Evolutionary conservation across 805 yeast genomes (phyloP).

Genomic region (Yarrowia porcina): DNA sequence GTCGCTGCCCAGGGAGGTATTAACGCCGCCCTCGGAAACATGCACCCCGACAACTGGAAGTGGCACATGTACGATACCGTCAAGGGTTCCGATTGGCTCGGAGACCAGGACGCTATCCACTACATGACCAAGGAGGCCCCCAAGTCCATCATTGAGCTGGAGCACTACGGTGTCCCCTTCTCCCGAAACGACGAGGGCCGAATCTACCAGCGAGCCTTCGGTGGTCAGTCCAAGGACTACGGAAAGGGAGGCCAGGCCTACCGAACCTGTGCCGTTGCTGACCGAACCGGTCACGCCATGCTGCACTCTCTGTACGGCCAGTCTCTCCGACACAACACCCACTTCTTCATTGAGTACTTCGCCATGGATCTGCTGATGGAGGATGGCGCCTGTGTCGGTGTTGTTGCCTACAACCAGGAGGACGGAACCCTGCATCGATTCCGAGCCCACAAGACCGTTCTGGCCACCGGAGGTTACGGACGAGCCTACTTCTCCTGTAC

Average conservation of each 20-base stretch:
- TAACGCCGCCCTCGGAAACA: constrained; percentile 97
- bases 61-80: constrained; percentile 99
- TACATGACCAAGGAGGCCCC: constrained; percentile 99
- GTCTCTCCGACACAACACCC: constrained; percentile 93
- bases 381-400: constrained; percentile 95
- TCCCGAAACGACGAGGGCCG: constrained; percentile 95
- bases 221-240: constrained; percentile 92
- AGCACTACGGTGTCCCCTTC: constrained; percentile 97
- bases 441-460: constrained; percentile 92
- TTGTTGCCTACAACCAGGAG: constrained; percentile 95
- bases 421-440: constrained; percentile 98
- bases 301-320: constrained; percentile 95
- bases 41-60: constrained; percentile 98
- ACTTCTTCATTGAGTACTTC: constrained; percentile 95
- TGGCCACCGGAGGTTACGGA: constrained; percentile 99
- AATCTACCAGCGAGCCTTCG: constrained; percentile 98
- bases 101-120: constrained; percentile 98
- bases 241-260: constrained; percentile 99
- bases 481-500: constrained; percentile 98
- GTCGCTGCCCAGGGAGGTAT: constrained; percentile 99
- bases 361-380: constrained; percentile 93
- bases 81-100: constrained; percentile 98
- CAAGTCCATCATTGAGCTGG: constrained; percentile 89
- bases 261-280: constrained; percentile 99
- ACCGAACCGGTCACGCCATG: constrained; percentile 97